Evolutionary conservation across 2,329 filamentous ascomycete genomes (phyloP).

Genomic region (Pestalotiopsis sp.): DNA sequence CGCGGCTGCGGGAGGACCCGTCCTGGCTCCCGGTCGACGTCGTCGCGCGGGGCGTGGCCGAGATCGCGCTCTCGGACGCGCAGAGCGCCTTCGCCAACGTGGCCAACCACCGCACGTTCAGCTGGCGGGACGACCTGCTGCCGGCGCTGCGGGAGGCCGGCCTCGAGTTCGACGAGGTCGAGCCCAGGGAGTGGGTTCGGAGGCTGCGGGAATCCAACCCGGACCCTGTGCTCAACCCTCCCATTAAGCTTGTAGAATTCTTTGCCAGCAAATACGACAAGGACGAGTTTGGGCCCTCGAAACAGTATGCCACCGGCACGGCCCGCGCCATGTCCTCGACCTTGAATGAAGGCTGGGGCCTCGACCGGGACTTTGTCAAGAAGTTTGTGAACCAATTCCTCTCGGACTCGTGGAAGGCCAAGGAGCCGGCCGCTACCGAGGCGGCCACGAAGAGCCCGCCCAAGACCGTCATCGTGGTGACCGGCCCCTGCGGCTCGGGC

Average conservation of each 20-base stretch:
- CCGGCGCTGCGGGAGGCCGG: slow-evolving; percentile 47
- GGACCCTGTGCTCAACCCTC: slow-evolving; percentile 49
- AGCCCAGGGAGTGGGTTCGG: slow-evolving; percentile 44
- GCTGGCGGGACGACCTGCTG: slow-evolving; percentile 53
- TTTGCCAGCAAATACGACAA: slow-evolving; percentile 51
- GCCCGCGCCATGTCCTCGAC: slow-evolving; percentile 45
- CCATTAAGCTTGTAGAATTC: slow-evolving; percentile 56
- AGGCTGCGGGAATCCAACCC: slow-evolving; percentile 44
- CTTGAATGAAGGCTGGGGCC: slow-evolving; percentile 38
- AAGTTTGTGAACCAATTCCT: slow-evolving; percentile 41
- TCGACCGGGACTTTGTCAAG: slow-evolving; percentile 33
- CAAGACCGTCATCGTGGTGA: slow-evolving; percentile 35
- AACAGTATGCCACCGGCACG: slow-evolving; percentile 40
- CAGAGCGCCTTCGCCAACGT: slow-evolving; percentile 47
- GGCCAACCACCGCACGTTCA: slow-evolving; percentile 47
- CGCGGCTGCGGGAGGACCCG: slow-evolving; percentile 45
- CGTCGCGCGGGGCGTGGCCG: slow-evolving; percentile 42
- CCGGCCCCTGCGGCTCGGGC: slow-evolving; percentile 43
- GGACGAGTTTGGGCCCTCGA: slow-evolving; percentile 46
- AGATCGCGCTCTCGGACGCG: slow-evolving; percentile 35
- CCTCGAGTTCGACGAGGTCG: slow-evolving; percentile 46
- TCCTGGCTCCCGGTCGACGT: slow-evolving; percentile 50
- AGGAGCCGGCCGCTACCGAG: slow-evolving; percentile 21
- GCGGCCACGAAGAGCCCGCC: slow-evolving; percentile 28
- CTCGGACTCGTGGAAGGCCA: slow-evolving; percentile 42